Base-by-base conservation (phyloP, 257 asterid species). In the Agastache rugosa region DNA sequence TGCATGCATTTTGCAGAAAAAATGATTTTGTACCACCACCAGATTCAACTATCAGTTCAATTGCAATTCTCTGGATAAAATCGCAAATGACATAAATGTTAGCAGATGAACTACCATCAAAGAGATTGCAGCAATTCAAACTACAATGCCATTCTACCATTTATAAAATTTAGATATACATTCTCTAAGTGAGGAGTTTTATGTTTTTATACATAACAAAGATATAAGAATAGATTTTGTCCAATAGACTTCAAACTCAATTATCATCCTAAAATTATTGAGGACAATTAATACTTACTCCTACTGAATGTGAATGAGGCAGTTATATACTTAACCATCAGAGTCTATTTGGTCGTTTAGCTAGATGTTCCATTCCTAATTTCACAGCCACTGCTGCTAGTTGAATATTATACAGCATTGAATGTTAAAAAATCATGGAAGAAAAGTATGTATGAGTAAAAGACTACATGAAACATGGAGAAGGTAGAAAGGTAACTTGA, bases 1-100 rank as follows among this genome's bases (percentile, higher is more conserved):
- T 63, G 68, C 89, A 83, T 51, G 85, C 86, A 71, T 72, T 78
- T 64, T 80, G 86, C 73, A 82, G 80, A 66, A 87, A 51, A 75
- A 74, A 66, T 67, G 85, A 80, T 69, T 85, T 86, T 67, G 75
- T 61, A 42, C 60, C 45, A 35, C 72, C 79, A 75, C 75, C 80
- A 72, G 85, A 73, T 78, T 83, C 84, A 67, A 86, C 90, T 74
- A 89, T 76, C 50, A 89, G 79, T 82, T 93, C 96, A 80, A 91
- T 76, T 54, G 91, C 96, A 68, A 91, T 85, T 78, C 81, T 89
- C 98, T 93, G 92, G 64, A 81, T 66, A 80, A 41, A 74, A 58
- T 64, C 50, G 75, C 44, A 59, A 54, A 73, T 65, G 37, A 77
- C 59, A 74, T 78, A 68, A 71, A 50, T 25, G 80, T 76, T 64